These are phyloP conservation scores for Globisporangium cystogenes DNA, from an alignment of 352 stramenopile species.

Conservation along the genomic window DNA sequence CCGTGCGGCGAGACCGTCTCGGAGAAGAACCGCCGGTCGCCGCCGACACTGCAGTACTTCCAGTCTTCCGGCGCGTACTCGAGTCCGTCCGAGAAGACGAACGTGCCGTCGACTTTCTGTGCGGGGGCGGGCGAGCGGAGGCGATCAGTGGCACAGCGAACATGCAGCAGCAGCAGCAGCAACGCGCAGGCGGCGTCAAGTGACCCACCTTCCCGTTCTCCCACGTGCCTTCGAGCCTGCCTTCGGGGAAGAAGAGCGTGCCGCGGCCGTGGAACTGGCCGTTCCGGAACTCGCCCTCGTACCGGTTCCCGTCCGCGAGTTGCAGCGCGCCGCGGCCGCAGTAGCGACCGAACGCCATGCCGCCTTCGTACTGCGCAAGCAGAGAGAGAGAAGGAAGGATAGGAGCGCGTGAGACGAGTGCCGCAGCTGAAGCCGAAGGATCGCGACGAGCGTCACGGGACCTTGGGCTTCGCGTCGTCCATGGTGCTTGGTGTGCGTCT, in stretches of 20 bases:
- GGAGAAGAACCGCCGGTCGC: constrained; percentile 65
- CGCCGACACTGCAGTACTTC: constrained; percentile 56
- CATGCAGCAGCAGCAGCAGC: neutral
- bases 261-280: constrained; percentile 74
- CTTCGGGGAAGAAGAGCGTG: constrained; percentile 63
- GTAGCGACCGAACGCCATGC: constrained; percentile 51
- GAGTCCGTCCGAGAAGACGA: constrained; percentile 74
- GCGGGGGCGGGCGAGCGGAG: too few relatives aligned
- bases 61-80: constrained; percentile 57
- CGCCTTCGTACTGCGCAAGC: constrained; percentile 42
- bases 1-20: constrained; percentile 50
- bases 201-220: constrained; percentile 48
- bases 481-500: constrained; percentile 3
- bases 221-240: constrained; percentile 66
- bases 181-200: neutral
- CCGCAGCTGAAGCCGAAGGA: neutral
- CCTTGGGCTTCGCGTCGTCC: constrained; percentile 14
- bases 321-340: constrained; percentile 50
- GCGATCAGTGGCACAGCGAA: neutral
- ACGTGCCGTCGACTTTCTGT: constrained; percentile 67
- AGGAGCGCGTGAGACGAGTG: neutral
- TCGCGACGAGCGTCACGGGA: neutral
- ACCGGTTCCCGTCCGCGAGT: constrained; percentile 53
- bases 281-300: constrained; percentile 80
- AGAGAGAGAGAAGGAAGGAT: too few relatives aligned